Percentiles rank a stretch among this genome's conserved stretches.
These are phyloP conservation scores for Colletotrichum brevisporum DNA, from an alignment of 2,329 filamentous ascomycete species.

Conservation along the genomic window DNA sequence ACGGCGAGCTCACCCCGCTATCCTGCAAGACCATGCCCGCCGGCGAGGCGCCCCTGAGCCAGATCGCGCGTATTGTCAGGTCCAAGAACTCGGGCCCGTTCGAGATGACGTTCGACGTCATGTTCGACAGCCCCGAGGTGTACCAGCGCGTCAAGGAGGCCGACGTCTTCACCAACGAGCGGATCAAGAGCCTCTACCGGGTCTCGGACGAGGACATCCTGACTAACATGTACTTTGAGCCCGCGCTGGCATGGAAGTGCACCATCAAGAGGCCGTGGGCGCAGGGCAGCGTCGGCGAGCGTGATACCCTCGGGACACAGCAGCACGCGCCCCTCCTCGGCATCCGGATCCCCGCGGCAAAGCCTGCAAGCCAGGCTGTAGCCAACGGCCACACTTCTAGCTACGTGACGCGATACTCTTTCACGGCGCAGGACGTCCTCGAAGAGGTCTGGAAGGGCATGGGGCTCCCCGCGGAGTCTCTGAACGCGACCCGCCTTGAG, in stretches of 20 bases:
- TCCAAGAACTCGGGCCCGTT: conserved; percentile 67
- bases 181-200: conserved; percentile 51
- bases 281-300: conserved; percentile 53
- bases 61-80: conserved; percentile 58
- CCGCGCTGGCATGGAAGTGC: conserved; percentile 62
- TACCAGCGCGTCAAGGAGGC: conserved; percentile 55
- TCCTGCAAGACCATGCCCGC: not conserved
- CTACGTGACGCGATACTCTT: not conserved
- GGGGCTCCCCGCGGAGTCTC: conserved; percentile 2
- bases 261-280: conserved; percentile 55
- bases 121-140: conserved; percentile 55
- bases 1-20: conserved; percentile 4
- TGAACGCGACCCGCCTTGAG: conserved; percentile 4
- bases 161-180: conserved; percentile 52
- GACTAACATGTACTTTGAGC: conserved; percentile 59
- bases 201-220: conserved; percentile 49
- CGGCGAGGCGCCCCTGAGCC: conserved; percentile 40
- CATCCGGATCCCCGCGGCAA: conserved; percentile 43
- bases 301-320: conserved; percentile 55
- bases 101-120: conserved; percentile 66
- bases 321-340: conserved; percentile 54
- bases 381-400: not conserved
- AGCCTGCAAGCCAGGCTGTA: rapidly evolving
- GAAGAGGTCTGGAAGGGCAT: conserved; percentile 30
- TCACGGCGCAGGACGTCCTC: conserved; percentile 14